phyloP scores from a whole-genome alignment of 164 flowering plant genomes.

The Houttuynia cordata region DNA sequence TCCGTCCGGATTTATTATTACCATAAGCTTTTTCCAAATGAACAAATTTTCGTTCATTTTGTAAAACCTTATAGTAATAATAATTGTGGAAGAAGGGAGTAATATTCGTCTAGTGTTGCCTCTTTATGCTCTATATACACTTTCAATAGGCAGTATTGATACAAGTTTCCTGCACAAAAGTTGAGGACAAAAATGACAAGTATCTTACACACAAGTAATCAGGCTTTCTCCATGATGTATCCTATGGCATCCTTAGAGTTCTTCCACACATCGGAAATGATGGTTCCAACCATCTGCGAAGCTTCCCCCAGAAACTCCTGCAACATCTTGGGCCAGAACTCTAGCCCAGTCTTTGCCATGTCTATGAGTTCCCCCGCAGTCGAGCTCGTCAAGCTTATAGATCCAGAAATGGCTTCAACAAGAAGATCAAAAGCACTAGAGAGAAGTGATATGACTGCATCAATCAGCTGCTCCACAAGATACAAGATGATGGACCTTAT shows the following conservation, averaged over 20 bases:
- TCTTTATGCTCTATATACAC: no score
- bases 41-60: no score
- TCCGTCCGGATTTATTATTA: no score
- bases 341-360: conserved; percentile 20
- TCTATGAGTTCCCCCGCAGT: conserved; percentile 17
- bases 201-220: neutral
- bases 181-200: neutral
- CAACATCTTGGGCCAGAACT: conserved; percentile 11
- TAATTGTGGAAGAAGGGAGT: no score
- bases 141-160: no score
- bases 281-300: conserved; percentile 23
- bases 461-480: conserved; percentile 15
- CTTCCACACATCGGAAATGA: conserved; percentile 22
- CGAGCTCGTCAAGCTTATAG: conserved; percentile 6
- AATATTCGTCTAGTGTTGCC: no score
- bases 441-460: conserved; percentile 9
- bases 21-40: no score
- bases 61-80: no score
- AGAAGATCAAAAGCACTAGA: conserved; percentile 23
- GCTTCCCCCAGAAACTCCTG: conserved; percentile 22
- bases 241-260: conserved; percentile 29
- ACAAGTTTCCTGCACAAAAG: no score
- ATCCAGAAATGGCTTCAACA: conserved; percentile 12
- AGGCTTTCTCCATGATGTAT: conserved; percentile 20
- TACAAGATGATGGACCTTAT: conserved; percentile 15